Evolutionary conservation across 208 protist genomes (phyloP), one percentile per base, ranked within the genome.

Genomic region (Polymyxa betae): DNA sequence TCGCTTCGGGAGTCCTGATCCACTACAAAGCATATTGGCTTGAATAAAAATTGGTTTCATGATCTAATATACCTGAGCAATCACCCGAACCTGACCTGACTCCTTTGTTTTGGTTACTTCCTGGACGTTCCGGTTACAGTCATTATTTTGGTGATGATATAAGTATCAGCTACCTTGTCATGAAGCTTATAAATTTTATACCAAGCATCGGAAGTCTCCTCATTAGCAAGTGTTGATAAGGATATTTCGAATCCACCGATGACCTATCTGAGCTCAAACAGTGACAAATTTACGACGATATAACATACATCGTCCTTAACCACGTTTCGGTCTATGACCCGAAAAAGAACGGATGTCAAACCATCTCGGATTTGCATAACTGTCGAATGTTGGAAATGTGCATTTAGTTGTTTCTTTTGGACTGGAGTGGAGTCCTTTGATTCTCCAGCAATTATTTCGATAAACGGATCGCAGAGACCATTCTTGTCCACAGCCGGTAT

Each of bases 161-260:
- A n/a, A n/a, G n/a, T 60, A 60, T 60, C 49, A 60, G n/a, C 29
- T 82, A 43, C 72, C 72, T 82, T 82, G 72, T 82, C 72, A 16
- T 35, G n/a, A 35, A 82, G 5, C n/a, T 82, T 82, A n/a, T 45
- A 82, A 43, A 82, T 35, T 5, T 5, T 5, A 43, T 38, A 82
- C 72, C 72, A 82, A 35, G 35, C 5, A 35, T 82, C 35, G 5
- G 5, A 16, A 45, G n/a, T 5, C 35, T 38, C 10, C 40, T 82
- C 72, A 43, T 82, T 35, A 20, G 72, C 35, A 20, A 82, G 40
- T n/a, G 40, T 38, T 5, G 72, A 45, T n/a, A 82, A 35, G 16
- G 72, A n/a, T 5, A 82, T 82, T 5, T 35, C n/a, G n/a, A 82
- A 82, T n/a, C 16, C 72, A 5, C 35, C n/a, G n/a, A 82, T 43